Conservation (phyloP, 148 eudicot genomes). For the Rhododendron ferrugineum region DNA sequence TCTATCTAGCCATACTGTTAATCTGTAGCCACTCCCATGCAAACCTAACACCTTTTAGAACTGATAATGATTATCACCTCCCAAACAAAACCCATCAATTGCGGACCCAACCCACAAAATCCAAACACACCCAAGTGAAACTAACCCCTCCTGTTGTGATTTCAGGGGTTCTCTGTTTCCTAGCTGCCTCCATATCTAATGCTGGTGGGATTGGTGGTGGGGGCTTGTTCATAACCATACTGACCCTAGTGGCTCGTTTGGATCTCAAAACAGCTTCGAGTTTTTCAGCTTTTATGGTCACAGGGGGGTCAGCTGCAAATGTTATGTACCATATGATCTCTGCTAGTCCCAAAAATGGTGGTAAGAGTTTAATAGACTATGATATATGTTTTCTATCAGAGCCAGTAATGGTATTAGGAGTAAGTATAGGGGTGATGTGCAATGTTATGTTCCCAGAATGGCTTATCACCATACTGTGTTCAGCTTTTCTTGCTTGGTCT, state of each 20-base stretch:
- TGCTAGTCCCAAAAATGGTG: conserved; percentile 12
- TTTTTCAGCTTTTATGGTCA: conserved; percentile 61
- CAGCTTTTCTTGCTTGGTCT: conserved; percentile 43
- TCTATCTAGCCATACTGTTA: conserved; percentile 10
- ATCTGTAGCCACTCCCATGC: conserved; percentile 15
- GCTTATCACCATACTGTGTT: conserved; percentile 45
- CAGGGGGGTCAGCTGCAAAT: conserved; percentile 52
- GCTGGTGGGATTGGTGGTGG: conserved; percentile 72
- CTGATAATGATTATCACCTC: background rate
- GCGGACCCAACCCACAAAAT: background rate
- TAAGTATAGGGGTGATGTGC: conserved; percentile 52
- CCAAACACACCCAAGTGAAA: conserved; percentile 5
- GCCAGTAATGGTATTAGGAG: conserved; percentile 56
- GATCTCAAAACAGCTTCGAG: conserved; percentile 51
- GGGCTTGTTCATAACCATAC: conserved; percentile 47
- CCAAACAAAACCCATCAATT: background rate
- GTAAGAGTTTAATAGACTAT: conserved; percentile 33
- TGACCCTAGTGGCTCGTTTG: conserved; percentile 38
- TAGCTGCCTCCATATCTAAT: conserved; percentile 49
- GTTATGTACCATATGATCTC: conserved; percentile 28
- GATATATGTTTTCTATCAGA: conserved; percentile 47
- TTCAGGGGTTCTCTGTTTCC: conserved; percentile 37
- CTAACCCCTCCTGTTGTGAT: conserved; percentile 8
- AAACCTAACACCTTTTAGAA: conserved; percentile 11
- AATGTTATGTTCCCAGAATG: conserved; percentile 48